phyloP scores from a whole-genome alignment of 345 rosid genomes.

The Lumnitzera littorea region DNA sequence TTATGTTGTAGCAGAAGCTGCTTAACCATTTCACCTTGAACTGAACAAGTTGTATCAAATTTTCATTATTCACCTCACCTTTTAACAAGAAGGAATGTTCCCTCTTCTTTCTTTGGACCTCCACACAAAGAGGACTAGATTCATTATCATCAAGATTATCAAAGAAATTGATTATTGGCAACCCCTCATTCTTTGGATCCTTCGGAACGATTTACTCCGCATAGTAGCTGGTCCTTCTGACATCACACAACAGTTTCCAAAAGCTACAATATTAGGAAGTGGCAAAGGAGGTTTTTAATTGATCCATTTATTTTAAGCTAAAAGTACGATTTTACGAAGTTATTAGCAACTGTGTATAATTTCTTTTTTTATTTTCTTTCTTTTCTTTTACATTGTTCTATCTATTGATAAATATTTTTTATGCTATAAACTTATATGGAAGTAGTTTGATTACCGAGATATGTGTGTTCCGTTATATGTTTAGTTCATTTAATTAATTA shows the following conservation, averaged over 20 bases:
- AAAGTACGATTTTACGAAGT: too few relatives aligned
- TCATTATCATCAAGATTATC: constrained; percentile 25
- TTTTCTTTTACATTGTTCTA: too few relatives aligned
- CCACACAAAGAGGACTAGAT: constrained; percentile 30
- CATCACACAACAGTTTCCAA: constrained; percentile 69
- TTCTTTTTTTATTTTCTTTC: too few relatives aligned
- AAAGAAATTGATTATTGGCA: constrained; percentile 40
- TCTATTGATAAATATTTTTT: too few relatives aligned
- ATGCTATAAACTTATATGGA: too few relatives aligned
- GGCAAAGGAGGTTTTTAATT: constrained; percentile 37
- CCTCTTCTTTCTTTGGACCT: constrained; percentile 52
- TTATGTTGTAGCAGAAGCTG: constrained; percentile 72
- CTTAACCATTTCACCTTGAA: constrained; percentile 92
- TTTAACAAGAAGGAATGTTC: constrained; percentile 57
- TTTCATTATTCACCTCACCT: constrained; percentile 66
- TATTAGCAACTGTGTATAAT: too few relatives aligned
- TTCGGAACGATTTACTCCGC: constrained; percentile 28
- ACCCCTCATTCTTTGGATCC: constrained; percentile 54
- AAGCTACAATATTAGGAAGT: constrained; percentile 60
- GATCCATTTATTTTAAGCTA: constrained; percentile 54
- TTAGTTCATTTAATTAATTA: too few relatives aligned
- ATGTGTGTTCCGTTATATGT: too few relatives aligned
- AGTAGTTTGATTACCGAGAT: too few relatives aligned
- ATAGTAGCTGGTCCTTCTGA: constrained; percentile 58
- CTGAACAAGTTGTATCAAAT: constrained; percentile 74